Conservation (phyloP, 2,329 filamentous ascomycete genomes). For the Trichoderma hamatum region DNA sequence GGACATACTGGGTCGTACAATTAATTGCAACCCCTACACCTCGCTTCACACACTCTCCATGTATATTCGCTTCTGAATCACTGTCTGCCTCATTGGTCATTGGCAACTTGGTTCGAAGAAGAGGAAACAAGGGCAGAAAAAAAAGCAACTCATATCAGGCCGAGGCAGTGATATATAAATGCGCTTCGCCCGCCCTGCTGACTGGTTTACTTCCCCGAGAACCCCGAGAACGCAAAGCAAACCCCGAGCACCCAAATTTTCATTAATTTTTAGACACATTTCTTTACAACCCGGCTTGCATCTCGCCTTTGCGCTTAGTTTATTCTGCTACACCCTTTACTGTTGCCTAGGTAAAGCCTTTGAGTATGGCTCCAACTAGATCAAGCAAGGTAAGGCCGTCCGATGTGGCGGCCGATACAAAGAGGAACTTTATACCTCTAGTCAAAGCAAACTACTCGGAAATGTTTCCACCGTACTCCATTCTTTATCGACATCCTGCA, state of each 20-base stretch:
- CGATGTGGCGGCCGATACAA: slow-evolving; percentile 74
- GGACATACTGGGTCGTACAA: slow-evolving; percentile 43
- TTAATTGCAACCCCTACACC: slow-evolving; percentile 36
- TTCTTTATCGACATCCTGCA: slow-evolving; percentile 57
- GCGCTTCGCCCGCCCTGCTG: slow-evolving; percentile 16
- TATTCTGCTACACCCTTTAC: background rate
- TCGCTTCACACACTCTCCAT: slow-evolving; percentile 33
- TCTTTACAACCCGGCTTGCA: background rate
- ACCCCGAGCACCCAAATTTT: background rate
- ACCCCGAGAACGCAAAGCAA: slow-evolving; percentile 12
- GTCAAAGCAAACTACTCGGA: slow-evolving; percentile 60
- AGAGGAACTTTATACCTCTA: slow-evolving; percentile 67
- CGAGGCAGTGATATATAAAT: slow-evolving; percentile 24
- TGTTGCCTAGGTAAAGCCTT: background rate
- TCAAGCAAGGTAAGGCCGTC: slow-evolving; percentile 46
- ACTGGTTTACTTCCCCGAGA: slow-evolving; percentile 13
- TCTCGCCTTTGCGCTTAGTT: background rate
- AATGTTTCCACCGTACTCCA: slow-evolving; percentile 61
- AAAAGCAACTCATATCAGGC: slow-evolving; percentile 14
- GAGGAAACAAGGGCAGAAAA: background rate
- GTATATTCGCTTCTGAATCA: slow-evolving; percentile 24
- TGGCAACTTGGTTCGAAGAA: slow-evolving; percentile 1
- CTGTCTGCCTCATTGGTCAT: slow-evolving; percentile 6
- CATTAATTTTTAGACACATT: background rate
- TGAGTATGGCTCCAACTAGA: slow-evolving; percentile 40